Base-by-base conservation (phyloP, 2,329 filamentous ascomycete species). In the Rutstroemia sp. region DNA sequence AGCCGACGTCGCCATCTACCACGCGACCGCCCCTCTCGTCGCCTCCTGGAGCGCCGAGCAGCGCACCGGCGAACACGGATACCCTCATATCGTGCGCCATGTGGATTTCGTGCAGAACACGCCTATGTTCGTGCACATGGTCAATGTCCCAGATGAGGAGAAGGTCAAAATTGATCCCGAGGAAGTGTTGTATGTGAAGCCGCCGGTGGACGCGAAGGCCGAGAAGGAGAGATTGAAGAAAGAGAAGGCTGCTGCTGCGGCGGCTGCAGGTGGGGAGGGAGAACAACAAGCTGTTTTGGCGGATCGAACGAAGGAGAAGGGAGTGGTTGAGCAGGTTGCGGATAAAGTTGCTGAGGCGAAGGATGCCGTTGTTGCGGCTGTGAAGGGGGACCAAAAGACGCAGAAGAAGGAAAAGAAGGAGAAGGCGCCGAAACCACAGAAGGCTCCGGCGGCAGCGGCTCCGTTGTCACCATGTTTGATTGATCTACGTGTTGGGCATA, bases 171-270 rank as follows among this genome's bases (percentile, higher is more conserved):
- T 97, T 64, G 85, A 96, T 71, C 76, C 83, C 51, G 84, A 91
- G 66, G 87, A 92, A 65, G 82, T 97, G 58, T 80, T 89, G 61
- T 92, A 91, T 71, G 86, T 92, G 66, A 92, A 94, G 76, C 92
- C 92, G 65, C 88, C 88, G 19, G 83, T 92, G 60, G 91, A 96
- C 64, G 84, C 88, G 66, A 95, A 95, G 79, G 91, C 91, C 56
- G 92, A 96, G 79, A 96, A 96, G 78, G 92, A 96, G 80, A 84
- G 87, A 48, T 82, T 92, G 74, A 96, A 96, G 86, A 95, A 95
- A 78, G 91, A 95, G 76, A 96, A 96, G 79, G 88, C 87, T 30
- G 84, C 83, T 14, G 80, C 80, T 1, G 79, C 80, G 1, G 81
- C 79, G 2, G 79, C 78, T 5, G 77, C 76, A 9, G 78, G 73